Evolutionary conservation across 768 basidiomycete species (phyloP).

Genomic region (Suillus fuscotomentosus): DNA sequence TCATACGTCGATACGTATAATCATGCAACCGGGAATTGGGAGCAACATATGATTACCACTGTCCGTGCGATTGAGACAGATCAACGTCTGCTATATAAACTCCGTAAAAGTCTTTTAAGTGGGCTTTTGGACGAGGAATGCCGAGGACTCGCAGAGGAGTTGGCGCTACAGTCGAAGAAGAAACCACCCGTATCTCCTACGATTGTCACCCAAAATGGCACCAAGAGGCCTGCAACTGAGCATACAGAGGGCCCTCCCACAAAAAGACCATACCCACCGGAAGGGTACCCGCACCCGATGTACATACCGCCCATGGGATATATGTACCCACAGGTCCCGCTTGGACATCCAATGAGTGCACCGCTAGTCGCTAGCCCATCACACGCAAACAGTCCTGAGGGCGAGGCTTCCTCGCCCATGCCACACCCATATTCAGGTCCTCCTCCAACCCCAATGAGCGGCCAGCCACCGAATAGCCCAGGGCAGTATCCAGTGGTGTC

Average conservation of each 20-base stretch:
- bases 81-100: constrained; percentile 61
- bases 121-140: constrained; percentile 60
- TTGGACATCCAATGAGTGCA: constrained; percentile 19
- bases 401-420: constrained; percentile 15
- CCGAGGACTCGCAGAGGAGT: constrained; percentile 52
- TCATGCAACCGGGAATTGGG: constrained; percentile 56
- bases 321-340: constrained; percentile 26
- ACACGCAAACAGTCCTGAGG: constrained; percentile 13
- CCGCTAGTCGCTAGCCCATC: constrained; percentile 16
- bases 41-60: constrained; percentile 59
- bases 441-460: constrained; percentile 20
- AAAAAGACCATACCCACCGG: constrained; percentile 28
- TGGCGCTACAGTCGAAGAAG: constrained; percentile 42
- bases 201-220: constrained; percentile 11
- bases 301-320: constrained; percentile 30
- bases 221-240: constrained; percentile 27
- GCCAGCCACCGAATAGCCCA: constrained; percentile 18
- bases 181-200: constrained; percentile 13
- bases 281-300: constrained; percentile 25
- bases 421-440: constrained; percentile 16
- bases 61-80: constrained; percentile 59
- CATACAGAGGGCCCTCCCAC: constrained; percentile 22
- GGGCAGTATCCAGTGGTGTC: constrained; percentile 11
- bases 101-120: constrained; percentile 56
- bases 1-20: constrained; percentile 66